Conservation (phyloP, 768 basidiomycete species). For the Roridomyces roridus region DNA sequence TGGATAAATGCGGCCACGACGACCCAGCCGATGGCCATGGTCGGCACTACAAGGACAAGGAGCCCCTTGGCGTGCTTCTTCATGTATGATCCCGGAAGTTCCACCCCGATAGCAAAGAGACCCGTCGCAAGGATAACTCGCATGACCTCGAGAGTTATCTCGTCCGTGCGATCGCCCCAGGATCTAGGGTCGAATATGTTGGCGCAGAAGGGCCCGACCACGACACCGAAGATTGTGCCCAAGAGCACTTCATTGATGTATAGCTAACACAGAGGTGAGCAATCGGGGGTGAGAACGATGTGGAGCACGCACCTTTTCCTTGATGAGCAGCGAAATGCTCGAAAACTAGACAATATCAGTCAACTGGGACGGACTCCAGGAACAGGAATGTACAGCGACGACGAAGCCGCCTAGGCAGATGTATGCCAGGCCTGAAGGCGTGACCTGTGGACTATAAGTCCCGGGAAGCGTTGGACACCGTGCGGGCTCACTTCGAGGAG, state of each 20-base stretch:
- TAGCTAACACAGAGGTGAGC: constrained; percentile 48
- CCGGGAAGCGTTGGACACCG: no score
- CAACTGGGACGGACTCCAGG: not conserved
- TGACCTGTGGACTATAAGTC: constrained; percentile 6
- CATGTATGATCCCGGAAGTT: constrained; percentile 88
- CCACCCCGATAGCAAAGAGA: constrained; percentile 94
- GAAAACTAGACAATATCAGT: constrained; percentile 66
- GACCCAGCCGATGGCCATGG: constrained; percentile 88
- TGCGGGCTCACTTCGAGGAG: no score
- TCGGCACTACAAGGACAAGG: constrained; percentile 74
- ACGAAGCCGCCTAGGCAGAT: constrained; percentile 31
- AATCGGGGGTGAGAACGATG: not conserved
- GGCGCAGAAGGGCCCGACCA: constrained; percentile 76
- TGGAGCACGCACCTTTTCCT: constrained; percentile 65
- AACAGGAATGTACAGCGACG: constrained; percentile 38
- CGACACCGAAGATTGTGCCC: constrained; percentile 72
- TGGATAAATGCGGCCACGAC: constrained; percentile 74
- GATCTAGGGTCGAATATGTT: constrained; percentile 77
- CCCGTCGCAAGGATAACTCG: constrained; percentile 89
- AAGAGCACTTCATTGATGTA: constrained; percentile 95
- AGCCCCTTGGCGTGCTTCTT: constrained; percentile 76
- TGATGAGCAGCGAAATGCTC: constrained; percentile 80
- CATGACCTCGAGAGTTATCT: constrained; percentile 87
- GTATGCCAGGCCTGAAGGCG: constrained; percentile 16
- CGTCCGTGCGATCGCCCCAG: constrained; percentile 62